Conservation (phyloP, 2,329 filamentous ascomycete genomes). For the Taxawa tesnikishii region DNA sequence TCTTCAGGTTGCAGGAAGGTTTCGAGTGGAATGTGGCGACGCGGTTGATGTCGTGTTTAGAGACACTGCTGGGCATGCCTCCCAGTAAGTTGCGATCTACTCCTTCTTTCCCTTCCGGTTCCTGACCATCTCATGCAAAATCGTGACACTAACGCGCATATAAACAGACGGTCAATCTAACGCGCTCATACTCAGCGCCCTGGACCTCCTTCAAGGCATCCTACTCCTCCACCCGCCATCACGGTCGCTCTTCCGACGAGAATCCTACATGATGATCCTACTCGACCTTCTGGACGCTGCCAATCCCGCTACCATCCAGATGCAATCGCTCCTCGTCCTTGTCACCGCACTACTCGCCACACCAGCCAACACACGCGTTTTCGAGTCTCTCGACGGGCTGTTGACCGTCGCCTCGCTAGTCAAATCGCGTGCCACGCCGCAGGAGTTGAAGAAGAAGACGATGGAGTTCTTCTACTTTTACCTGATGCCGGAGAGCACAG, state of each 20-base stretch:
- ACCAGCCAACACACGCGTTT: constrained; percentile 79
- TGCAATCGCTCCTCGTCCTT: constrained; percentile 76
- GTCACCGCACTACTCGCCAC: constrained; percentile 79
- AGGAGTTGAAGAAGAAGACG: constrained; percentile 89
- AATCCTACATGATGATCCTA: constrained; percentile 93
- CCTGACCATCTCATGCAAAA: not conserved
- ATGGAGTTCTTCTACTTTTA: constrained; percentile 98
- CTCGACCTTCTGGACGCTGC: constrained; percentile 84
- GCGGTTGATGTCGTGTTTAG: constrained; percentile 72
- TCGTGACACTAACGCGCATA: constrained; percentile 1
- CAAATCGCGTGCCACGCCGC: constrained; percentile 72
- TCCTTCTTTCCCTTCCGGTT: too few species aligned
- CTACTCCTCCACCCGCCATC: constrained; percentile 84
- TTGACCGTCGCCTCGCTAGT: constrained; percentile 87
- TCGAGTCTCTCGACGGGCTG: constrained; percentile 83
- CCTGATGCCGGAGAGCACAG: constrained; percentile 76
- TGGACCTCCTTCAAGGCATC: constrained; percentile 80
- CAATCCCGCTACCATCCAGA: constrained; percentile 87
- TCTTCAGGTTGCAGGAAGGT: constrained; percentile 91
- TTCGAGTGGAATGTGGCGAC: constrained; percentile 97
- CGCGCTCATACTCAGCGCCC: constrained; percentile 71
- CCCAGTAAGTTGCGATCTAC: constrained; percentile 41
- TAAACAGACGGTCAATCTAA: constrained; percentile 75
- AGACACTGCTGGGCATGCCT: constrained; percentile 72
- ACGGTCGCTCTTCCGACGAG: constrained; percentile 72